These are phyloP conservation scores for Neurospora sp. DNA, from an alignment of 495 filamentous ascomycete genomes.

Conservation along the genomic window DNA sequence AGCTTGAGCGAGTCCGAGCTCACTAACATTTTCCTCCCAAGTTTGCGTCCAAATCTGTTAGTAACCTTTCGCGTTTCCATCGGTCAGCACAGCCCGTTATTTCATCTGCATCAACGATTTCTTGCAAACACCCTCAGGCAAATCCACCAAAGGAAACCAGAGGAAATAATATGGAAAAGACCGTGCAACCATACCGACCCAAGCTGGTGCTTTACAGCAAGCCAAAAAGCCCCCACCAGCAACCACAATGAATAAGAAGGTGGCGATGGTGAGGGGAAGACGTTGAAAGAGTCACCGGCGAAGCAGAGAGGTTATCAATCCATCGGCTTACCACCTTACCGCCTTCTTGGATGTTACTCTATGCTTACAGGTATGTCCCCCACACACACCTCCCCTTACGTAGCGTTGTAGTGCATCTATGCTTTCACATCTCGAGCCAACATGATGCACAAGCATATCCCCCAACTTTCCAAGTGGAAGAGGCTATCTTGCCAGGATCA, in stretches of 20 bases:
- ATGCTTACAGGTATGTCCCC: neutral
- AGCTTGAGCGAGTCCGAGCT: neutral
- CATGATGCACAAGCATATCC: neutral
- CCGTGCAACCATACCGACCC: neutral
- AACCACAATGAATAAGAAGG: neutral
- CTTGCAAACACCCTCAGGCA: neutral
- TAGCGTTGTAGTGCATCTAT: neutral
- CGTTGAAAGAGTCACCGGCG: neutral
- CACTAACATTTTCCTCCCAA: neutral
- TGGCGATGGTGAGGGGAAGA: neutral
- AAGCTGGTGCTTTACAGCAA: neutral
- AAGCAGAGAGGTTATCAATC: neutral
- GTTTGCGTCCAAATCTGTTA: neutral
- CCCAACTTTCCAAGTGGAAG: neutral
- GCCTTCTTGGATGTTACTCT: neutral
- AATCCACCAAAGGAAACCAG: neutral
- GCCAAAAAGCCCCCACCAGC: neutral
- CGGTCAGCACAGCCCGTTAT: neutral
- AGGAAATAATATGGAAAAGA: neutral
- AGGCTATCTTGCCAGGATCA: neutral
- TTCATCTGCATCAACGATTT: neutral
- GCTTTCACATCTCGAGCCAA: neutral
- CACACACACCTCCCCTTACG: neutral
- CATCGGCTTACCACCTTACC: neutral
- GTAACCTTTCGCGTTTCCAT: neutral